phyloP scores from a whole-genome alignment of 176 grass and related monocot species.

The Canna indica region DNA sequence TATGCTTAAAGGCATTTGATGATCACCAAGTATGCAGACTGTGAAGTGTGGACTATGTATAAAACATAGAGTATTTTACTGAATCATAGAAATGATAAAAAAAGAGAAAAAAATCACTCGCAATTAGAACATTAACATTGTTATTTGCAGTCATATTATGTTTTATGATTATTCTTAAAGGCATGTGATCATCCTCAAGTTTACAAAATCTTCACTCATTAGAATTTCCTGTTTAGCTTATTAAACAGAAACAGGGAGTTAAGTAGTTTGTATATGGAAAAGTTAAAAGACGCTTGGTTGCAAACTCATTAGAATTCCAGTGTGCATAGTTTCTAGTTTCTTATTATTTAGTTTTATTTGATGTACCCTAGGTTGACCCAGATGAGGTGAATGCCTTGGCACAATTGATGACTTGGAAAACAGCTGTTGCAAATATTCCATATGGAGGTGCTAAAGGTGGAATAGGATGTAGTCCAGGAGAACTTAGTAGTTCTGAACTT shows the following conservation, averaged over 20 bases:
- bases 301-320: too few species aligned
- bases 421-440: slow-evolving; percentile 81
- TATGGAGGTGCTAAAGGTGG: slow-evolving; percentile 94
- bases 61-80: too few species aligned
- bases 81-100: too few species aligned
- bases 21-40: background rate
- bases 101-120: background rate
- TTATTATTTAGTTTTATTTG: background rate
- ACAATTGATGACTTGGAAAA: slow-evolving; percentile 96
- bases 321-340: background rate
- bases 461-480: slow-evolving; percentile 79
- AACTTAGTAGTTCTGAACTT: slow-evolving; percentile 65
- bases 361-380: slow-evolving; percentile 57
- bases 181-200: background rate
- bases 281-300: background rate
- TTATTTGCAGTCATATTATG: background rate
- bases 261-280: background rate
- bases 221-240: background rate
- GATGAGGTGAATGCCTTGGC: slow-evolving; percentile 95
- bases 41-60: background rate
- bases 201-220: background rate
- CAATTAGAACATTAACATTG: background rate
- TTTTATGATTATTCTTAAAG: background rate
- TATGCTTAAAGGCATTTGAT: background rate
- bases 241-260: background rate